These are phyloP conservation scores for Vitis hybrid DNA, from an alignment of 177 flowering plant species.

Conservation along the genomic window DNA sequence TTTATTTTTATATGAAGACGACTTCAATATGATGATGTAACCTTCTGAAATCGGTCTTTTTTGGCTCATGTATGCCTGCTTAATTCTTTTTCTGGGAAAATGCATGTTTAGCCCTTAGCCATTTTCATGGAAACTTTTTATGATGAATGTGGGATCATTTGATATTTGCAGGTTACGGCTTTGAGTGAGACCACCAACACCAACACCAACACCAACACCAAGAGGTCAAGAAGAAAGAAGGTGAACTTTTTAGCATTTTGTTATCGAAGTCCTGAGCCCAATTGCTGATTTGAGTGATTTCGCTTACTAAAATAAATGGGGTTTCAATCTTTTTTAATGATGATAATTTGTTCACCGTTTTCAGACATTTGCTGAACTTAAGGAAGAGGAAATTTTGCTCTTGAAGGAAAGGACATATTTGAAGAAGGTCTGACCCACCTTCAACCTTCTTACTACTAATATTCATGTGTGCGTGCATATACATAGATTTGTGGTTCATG, in stretches of 20 bases:
- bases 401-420: constrained; percentile 48
- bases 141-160: neutral
- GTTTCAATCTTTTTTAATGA: neutral
- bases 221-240: constrained; percentile 46
- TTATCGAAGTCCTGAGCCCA: neutral
- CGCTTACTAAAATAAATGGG: neutral
- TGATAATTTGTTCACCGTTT: neutral
- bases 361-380: constrained; percentile 64
- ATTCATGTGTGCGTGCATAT: neutral
- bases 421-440: constrained; percentile 43
- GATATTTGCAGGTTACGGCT: constrained; percentile 28
- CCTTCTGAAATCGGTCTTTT: too few relatives aligned
- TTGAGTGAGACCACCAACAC: constrained; percentile 16
- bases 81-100: too few relatives aligned
- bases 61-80: too few relatives aligned
- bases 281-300: neutral
- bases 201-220: constrained; percentile 2
- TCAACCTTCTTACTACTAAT: neutral
- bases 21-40: too few relatives aligned
- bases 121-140: neutral
- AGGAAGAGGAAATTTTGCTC: constrained; percentile 54
- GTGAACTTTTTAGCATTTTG: constrained; percentile 14
- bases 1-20: too few relatives aligned
- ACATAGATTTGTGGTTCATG: neutral
- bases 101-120: too few relatives aligned